Evolutionary conservation across 768 basidiomycete genomes (phyloP).

Genomic region (Myochromella boudieri): DNA sequence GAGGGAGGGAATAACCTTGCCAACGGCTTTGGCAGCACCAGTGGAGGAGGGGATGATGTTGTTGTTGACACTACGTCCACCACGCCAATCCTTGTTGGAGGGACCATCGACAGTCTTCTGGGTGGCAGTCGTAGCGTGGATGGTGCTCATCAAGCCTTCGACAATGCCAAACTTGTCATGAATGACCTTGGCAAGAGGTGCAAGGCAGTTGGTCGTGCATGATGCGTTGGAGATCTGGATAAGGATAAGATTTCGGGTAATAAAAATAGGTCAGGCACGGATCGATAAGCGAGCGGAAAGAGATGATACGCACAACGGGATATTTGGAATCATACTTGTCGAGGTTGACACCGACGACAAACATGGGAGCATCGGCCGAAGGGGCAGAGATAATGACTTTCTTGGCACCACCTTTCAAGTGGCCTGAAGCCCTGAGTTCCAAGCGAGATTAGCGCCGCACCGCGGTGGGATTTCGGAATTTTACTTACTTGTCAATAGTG

Average conservation of each 20-base stretch:
- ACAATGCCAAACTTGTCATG: constrained; percentile 95
- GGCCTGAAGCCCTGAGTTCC: constrained; percentile 70
- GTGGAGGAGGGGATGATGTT: constrained; percentile 99
- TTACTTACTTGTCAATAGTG: constrained; percentile 77
- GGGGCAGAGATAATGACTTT: constrained; percentile 99
- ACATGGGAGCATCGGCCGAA: constrained; percentile 96
- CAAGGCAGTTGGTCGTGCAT: constrained; percentile 99
- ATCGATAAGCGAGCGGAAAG: constrained; percentile 1
- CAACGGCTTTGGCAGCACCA: constrained; percentile 98
- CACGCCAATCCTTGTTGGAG: constrained; percentile 96
- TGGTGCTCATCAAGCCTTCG: constrained; percentile 98
- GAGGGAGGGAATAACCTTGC: constrained; percentile 93
- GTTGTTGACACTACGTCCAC: constrained; percentile 91
- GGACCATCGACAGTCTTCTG: constrained; percentile 96
- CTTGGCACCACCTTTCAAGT: constrained; percentile 98
- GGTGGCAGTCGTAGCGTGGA: constrained; percentile 95
- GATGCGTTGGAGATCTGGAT: constrained; percentile 93
- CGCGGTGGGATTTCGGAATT: constrained; percentile 4
- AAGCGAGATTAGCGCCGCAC: constrained; percentile 13
- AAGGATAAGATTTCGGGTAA: background rate
- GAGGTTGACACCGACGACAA: constrained; percentile 93
- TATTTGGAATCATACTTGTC: constrained; percentile 87
- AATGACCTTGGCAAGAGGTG: constrained; percentile 98
- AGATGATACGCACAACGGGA: constrained; percentile 63
- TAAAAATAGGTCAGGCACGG: constrained; percentile 6